Evolutionary conservation across 352 stramenopile genomes (phyloP).

Genomic region (Thalassiosira ordinaria): DNA sequence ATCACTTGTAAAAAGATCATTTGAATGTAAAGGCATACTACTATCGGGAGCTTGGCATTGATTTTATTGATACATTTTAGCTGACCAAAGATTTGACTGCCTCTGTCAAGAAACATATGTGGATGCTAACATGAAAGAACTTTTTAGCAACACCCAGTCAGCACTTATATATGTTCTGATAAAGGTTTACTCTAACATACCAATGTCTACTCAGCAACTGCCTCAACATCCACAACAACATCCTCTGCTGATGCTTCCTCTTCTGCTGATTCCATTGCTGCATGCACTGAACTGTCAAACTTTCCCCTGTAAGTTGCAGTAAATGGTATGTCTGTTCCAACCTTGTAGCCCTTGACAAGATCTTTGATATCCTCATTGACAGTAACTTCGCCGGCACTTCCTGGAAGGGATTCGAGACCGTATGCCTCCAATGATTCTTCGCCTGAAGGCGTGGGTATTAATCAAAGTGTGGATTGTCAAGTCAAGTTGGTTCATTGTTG

Average conservation of each 20-base stretch:
- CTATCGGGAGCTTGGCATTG: too few species aligned
- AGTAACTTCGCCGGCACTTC: slow-evolving; percentile 63
- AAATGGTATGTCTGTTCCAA: slow-evolving; percentile 73
- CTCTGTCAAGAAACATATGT: too few species aligned
- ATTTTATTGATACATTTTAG: too few species aligned
- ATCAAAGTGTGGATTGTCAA: background rate
- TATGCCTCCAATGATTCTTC: slow-evolving; percentile 71
- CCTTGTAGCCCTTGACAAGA: slow-evolving; percentile 77
- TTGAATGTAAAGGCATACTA: too few species aligned
- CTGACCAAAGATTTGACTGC: too few species aligned
- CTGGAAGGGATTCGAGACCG: slow-evolving; percentile 74
- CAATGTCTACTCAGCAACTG: slow-evolving; percentile 8
- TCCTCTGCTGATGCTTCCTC: slow-evolving; percentile 19
- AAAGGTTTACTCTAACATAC: too few species aligned
- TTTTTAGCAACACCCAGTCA: too few species aligned
- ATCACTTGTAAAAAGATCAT: too few species aligned
- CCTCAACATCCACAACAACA: slow-evolving; percentile 62
- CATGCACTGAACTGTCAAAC: slow-evolving; percentile 49
- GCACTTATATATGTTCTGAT: too few species aligned
- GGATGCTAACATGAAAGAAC: too few species aligned
- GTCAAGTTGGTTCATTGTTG: background rate
- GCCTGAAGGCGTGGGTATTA: slow-evolving; percentile 4
- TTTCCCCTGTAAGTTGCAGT: slow-evolving; percentile 78
- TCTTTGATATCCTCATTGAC: slow-evolving; percentile 77
- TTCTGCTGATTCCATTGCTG: background rate